Evolutionary conservation across 352 stramenopile genomes (phyloP).

Genomic region (Phytophthora pluvialis): DNA sequence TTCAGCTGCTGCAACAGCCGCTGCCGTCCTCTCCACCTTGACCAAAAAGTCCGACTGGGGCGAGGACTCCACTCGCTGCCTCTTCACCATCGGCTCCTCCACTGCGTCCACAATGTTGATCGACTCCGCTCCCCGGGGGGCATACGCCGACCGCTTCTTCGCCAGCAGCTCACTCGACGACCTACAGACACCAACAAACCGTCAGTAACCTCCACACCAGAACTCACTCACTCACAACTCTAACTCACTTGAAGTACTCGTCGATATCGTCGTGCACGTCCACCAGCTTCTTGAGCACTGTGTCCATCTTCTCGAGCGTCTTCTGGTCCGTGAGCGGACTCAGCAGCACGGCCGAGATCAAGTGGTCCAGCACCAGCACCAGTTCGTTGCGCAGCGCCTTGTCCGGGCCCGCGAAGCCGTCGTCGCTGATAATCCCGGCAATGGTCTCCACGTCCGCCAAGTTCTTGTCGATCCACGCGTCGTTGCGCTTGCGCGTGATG

Average conservation of each 20-base stretch:
- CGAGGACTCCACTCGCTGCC: slow-evolving; percentile 35
- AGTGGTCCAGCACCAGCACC: slow-evolving; percentile 70
- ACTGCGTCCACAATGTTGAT: slow-evolving; percentile 28
- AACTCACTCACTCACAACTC: neutral
- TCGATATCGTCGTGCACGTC: slow-evolving; percentile 54
- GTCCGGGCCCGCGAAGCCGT: slow-evolving; percentile 32
- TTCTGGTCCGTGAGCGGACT: slow-evolving; percentile 43
- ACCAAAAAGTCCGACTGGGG: slow-evolving; percentile 40
- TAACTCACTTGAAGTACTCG: slow-evolving; percentile 61
- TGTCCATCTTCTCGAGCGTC: slow-evolving; percentile 48
- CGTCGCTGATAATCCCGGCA: slow-evolving; percentile 40
- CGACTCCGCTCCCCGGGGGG: neutral
- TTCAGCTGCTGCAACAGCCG: slow-evolving; percentile 25
- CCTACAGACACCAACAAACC: slow-evolving; percentile 19
- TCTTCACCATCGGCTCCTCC: slow-evolving; percentile 42
- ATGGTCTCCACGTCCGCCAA: slow-evolving; percentile 56
- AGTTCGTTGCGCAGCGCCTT: slow-evolving; percentile 61
- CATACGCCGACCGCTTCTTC: slow-evolving; percentile 41
- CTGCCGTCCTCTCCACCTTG: slow-evolving; percentile 56
- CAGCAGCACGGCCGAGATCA: slow-evolving; percentile 73
- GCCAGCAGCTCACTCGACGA: slow-evolving; percentile 47
- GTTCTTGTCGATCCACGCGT: slow-evolving; percentile 71
- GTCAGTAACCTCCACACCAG: neutral
- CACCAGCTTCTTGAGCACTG: slow-evolving; percentile 47
- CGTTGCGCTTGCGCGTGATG: slow-evolving; percentile 66